phyloP scores from a whole-genome alignment of 129 eudicot species.

The Flaveria linearis region DNA sequence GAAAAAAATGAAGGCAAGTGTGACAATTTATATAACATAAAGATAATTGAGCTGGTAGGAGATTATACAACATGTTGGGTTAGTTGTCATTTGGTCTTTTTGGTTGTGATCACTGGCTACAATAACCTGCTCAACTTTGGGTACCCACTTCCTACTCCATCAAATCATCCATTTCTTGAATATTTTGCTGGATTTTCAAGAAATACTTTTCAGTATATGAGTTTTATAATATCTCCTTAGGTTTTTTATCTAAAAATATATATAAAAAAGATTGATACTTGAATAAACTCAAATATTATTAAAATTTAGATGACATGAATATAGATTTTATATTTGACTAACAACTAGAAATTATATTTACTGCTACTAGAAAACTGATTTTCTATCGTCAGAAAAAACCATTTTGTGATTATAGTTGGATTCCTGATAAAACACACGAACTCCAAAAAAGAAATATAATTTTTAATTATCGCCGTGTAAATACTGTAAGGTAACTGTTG shows the following conservation, averaged over 20 bases:
- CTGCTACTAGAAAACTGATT: too few relatives aligned
- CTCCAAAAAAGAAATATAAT: too few relatives aligned
- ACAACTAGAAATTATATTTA: too few relatives aligned
- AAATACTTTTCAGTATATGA: not conserved
- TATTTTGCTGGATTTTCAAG: slow-evolving; percentile 23
- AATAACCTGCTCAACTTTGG: slow-evolving; percentile 44
- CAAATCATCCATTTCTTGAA: slow-evolving; percentile 21
- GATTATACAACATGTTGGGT: slow-evolving; percentile 19
- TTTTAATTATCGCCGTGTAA: too few relatives aligned
- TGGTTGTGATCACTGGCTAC: slow-evolving; percentile 15
- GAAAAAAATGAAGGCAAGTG: slow-evolving; percentile 9
- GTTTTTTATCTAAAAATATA: not conserved
- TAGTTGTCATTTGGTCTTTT: slow-evolving; percentile 33
- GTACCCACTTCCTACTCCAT: slow-evolving; percentile 43
- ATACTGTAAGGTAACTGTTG: too few relatives aligned
- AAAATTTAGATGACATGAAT: too few relatives aligned
- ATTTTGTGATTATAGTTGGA: too few relatives aligned
- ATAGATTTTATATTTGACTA: too few relatives aligned
- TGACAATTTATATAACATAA: slow-evolving; percentile 22
- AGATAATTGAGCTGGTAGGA: slow-evolving; percentile 39
- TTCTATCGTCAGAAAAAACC: too few relatives aligned
- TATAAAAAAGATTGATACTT: not conserved
- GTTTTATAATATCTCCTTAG: not conserved
- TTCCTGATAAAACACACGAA: too few relatives aligned
- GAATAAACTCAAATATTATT: not conserved